Evolutionary conservation across 345 rosid species (phyloP).

Genomic region (Aquilaria sinensis): DNA sequence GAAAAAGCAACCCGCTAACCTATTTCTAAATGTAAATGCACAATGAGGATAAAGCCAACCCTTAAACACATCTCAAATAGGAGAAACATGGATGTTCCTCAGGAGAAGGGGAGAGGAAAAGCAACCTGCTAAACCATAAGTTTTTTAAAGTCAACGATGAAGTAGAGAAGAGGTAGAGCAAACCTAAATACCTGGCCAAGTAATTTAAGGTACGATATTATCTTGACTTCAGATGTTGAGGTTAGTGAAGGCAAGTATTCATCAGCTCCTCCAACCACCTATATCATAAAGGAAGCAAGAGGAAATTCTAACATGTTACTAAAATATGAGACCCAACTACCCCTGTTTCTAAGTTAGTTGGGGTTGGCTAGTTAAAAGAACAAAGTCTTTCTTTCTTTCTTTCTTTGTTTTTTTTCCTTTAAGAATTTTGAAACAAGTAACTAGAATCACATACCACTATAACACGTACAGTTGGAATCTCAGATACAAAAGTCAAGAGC

Average conservation of each 20-base stretch:
- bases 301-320: not conserved
- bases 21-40: too few relatives aligned
- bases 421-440: conserved; percentile 6
- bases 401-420: not conserved
- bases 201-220: conserved; percentile 54
- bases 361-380: not conserved
- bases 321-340: too few relatives aligned
- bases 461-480: conserved; percentile 66
- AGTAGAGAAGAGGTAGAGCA: not conserved
- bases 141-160: too few relatives aligned
- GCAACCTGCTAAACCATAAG: too few relatives aligned
- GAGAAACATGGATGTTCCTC: too few relatives aligned
- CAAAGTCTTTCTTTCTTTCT: not conserved
- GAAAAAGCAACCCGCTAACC: too few relatives aligned
- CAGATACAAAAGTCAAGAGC: conserved; percentile 71
- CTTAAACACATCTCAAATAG: too few relatives aligned
- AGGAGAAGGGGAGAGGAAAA: too few relatives aligned
- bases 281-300: conserved; percentile 14
- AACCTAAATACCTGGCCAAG: conserved; percentile 40
- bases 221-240: conserved; percentile 42
- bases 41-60: too few relatives aligned
- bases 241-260: conserved; percentile 70
- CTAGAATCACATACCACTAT: conserved; percentile 54
- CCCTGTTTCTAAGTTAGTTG: not conserved
- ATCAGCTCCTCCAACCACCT: conserved; percentile 86